Percentiles rank a stretch among this genome's conserved stretches.
Evolutionary conservation across 2,329 filamentous ascomycete species (phyloP).

Genomic region (Zymoseptoria tritici): DNA sequence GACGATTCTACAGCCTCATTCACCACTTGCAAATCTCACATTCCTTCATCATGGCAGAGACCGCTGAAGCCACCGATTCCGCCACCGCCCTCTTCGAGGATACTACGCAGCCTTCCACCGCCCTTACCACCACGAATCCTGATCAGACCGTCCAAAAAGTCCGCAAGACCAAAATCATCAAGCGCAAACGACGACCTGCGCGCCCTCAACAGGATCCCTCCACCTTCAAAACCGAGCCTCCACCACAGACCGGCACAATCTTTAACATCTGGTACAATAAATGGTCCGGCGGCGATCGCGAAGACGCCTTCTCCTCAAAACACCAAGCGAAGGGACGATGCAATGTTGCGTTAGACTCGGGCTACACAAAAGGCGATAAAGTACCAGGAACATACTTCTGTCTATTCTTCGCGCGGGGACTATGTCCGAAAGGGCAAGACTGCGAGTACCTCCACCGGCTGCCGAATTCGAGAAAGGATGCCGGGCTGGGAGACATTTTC

Average conservation of each 20-base stretch:
- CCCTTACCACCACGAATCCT: slow-evolving; percentile 17
- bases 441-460: slow-evolving; percentile 91
- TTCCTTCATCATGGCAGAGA: background rate
- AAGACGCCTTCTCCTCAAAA: slow-evolving; percentile 82
- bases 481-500: slow-evolving; percentile 70
- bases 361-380: slow-evolving; percentile 45
- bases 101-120: slow-evolving; percentile 14
- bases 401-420: slow-evolving; percentile 77
- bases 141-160: slow-evolving; percentile 40
- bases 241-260: slow-evolving; percentile 85
- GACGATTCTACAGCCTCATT: background rate
- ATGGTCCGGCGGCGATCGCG: slow-evolving; percentile 90
- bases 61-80: slow-evolving; percentile 1
- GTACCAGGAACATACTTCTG: slow-evolving; percentile 73
- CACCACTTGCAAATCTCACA: background rate
- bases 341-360: slow-evolving; percentile 64
- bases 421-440: slow-evolving; percentile 78
- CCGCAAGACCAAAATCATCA: slow-evolving; percentile 85
- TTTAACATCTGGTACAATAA: slow-evolving; percentile 99
- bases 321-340: slow-evolving; percentile 77
- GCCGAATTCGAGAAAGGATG: slow-evolving; percentile 48
- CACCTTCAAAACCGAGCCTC: slow-evolving; percentile 73
- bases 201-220: slow-evolving; percentile 84
- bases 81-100: slow-evolving; percentile 15
- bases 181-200: slow-evolving; percentile 83